phyloP scores from a whole-genome alignment of 1,284 basidiomycete species.

The Entoloma clypeatum region DNA sequence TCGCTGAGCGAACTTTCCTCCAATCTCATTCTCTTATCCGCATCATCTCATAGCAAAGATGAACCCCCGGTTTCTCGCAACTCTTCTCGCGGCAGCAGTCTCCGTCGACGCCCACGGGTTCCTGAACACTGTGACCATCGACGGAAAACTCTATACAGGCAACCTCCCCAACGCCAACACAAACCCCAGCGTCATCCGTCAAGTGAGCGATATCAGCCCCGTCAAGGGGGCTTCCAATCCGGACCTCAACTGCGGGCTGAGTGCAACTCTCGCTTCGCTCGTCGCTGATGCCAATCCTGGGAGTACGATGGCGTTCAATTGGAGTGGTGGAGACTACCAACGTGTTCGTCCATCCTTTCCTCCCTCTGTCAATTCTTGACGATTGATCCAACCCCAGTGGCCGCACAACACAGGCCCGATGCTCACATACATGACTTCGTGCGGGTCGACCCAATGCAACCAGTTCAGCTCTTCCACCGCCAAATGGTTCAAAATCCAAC shows the following conservation, averaged over 20 bases:
- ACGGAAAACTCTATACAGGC: constrained; percentile 52
- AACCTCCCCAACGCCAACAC: constrained; percentile 42
- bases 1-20: too few relatives aligned
- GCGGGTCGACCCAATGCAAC: constrained; percentile 52
- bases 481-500: constrained; percentile 65
- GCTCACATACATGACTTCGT: constrained; percentile 68
- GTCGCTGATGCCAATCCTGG: constrained; percentile 63
- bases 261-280: constrained; percentile 46
- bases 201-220: constrained; percentile 51
- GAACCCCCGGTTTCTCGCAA: too few relatives aligned
- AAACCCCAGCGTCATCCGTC: constrained; percentile 53
- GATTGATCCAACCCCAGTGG: too few relatives aligned
- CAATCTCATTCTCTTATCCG: too few relatives aligned
- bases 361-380: constrained; percentile 8
- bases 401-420: constrained; percentile 69
- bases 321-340: constrained; percentile 50
- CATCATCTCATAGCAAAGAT: too few relatives aligned
- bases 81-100: constrained; percentile 30
- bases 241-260: constrained; percentile 61
- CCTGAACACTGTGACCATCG: constrained; percentile 48
- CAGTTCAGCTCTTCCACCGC: constrained; percentile 55
- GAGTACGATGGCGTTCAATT: constrained; percentile 53
- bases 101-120: constrained; percentile 58
- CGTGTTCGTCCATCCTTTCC: constrained; percentile 32
- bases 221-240: constrained; percentile 61